phyloP scores from a whole-genome alignment of 345 rosid genomes.

The Populus deltoides region DNA sequence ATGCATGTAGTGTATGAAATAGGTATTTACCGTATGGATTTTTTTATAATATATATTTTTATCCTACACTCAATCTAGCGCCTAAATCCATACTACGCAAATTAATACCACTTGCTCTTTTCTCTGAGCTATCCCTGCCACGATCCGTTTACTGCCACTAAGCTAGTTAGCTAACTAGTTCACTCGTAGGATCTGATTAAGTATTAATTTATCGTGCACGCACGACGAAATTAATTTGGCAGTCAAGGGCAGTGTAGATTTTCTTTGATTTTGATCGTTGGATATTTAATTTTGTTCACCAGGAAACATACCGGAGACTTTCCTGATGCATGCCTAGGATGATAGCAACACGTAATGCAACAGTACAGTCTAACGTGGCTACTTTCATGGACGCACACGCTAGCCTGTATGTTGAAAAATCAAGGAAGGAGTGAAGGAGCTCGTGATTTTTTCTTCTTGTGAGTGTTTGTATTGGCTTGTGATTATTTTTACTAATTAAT shows the following conservation, averaged over 20 bases:
- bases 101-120: not conserved
- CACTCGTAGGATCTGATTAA: not conserved
- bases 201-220: not conserved
- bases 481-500: too few species aligned
- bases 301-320: not conserved
- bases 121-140: not conserved
- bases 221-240: not conserved
- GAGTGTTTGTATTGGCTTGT: too few species aligned
- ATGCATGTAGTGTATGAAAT: too few species aligned
- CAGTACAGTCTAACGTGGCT: slow-evolving; percentile 20
- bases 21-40: too few species aligned
- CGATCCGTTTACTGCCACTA: not conserved
- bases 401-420: too few species aligned
- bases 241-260: not conserved
- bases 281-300: not conserved
- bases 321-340: not conserved
- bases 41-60: too few species aligned
- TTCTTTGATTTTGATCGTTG: not conserved
- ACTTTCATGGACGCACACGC: not conserved
- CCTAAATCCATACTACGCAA: too few species aligned
- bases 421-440: too few species aligned
- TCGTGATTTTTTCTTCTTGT: too few species aligned
- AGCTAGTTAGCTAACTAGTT: not conserved
- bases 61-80: too few species aligned
- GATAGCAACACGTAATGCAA: not conserved